Evolutionary conservation across 2,329 filamentous ascomycete species (phyloP), one percentile per base, ranked within the genome.

Genomic region (Fusarium temperatum): DNA sequence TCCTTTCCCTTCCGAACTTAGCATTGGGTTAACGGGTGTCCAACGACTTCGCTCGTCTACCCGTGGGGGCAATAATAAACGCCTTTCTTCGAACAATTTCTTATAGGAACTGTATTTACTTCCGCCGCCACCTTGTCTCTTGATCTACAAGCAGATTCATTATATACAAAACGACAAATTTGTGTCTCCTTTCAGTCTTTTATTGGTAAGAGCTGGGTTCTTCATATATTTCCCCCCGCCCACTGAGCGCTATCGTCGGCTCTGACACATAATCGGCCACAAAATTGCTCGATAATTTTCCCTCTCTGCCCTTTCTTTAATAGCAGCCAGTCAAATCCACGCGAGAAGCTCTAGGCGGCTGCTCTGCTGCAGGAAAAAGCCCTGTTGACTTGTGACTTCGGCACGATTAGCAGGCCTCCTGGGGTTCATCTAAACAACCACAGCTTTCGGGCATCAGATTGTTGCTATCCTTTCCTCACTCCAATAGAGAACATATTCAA

Each of bases 241-340:
- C 55, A 60, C 61, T 42, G 57, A 70, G 61, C 55, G 56, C 55
- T 58, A 48, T 66, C 63, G 55, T 64, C 61, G 41, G 61, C 58
- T 75, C 61, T 73, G 55, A 64, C 65, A 75, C 70, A 68, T 32
- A 66, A 42, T 66, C 50, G 68, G 65, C 63, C 63, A 70, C 57
- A 66, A 75, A 76, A 58, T 74, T 66, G 58, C 60, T 72, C 53
- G 60, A 60, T 38, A 63, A 59, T 41, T 51, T 36, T 56, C 68
- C 63, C 57, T 71, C 48, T 65, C 57, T 55, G 50, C 54, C 44
- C 48, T 41, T 42, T 70, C 38, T 63, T 50, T 42, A 51, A 54
- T 42, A 59, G 51, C 63, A 59, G 53, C 65, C 67, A 68, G 66
- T 66, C 62, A 67, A 54, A 68, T 36, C 47, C 55, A 45, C 45